Evolutionary conservation across 805 yeast genomes (phyloP), one percentile per base, ranked within the genome.

Genomic region (Torulaspora microellipsoides): DNA sequence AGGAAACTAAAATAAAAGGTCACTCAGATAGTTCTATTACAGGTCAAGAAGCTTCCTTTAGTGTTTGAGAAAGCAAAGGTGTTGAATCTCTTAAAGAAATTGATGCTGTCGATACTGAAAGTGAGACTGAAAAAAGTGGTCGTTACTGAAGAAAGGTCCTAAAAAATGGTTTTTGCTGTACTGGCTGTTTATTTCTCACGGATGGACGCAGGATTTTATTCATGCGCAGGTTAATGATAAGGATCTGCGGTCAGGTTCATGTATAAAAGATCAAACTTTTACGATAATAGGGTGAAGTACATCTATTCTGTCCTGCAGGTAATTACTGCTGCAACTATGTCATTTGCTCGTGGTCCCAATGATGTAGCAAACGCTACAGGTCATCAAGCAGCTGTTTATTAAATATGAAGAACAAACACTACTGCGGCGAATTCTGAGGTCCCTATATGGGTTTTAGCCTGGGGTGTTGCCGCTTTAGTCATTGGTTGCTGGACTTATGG

Each of bases 341-440:
- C 90, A 1, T 82, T 84, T 63, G 86, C 90, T 6, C 91, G 84
- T 58, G 90, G 91, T 44, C 81, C 91, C 32, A 83, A 83, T 59
- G 91, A 83, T 66, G 81, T 84, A 49, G 75, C 88, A 37, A 83
- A 83, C 54, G 89, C 91, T 31, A 76, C 85, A 27, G 90, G 88
- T 52, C 90, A 90, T 28, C 70, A 81, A 53, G 68, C 88, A 34
- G 73, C 88, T 11, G 74, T 83, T 15, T 83, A 80, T 60, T 63
- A 71, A 34, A 69, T 80, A 20, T 83, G 89, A 87, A 62, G 62
- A 17, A 64, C 77, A 29, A 77, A 80, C 53, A 59, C 66, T 4
- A 67, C 70, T 38, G 49, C 56, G 5, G 14, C 48, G 1, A 77
- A 79, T 56, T 62, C 82, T 31, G 77, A 73, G 10, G 84, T 81